These are phyloP conservation scores for Candida pseudoviswanathii DNA, from an alignment of 1,139 yeast genomes.

Conservation along the genomic window DNA sequence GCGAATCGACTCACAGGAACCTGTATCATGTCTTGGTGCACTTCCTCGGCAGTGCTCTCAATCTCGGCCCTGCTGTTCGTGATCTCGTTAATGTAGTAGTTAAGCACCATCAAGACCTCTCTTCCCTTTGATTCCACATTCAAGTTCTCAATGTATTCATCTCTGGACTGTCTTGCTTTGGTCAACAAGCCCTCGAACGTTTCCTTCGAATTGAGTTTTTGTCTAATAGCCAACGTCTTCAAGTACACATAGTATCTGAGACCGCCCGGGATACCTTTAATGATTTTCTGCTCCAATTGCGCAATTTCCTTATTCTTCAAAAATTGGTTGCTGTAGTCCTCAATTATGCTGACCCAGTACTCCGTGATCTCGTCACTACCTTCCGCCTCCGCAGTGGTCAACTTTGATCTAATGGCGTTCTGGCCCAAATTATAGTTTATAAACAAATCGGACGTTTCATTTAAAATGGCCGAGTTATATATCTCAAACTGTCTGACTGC, in stretches of 20 bases:
- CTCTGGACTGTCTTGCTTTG: constrained; percentile 26
- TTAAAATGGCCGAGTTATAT: constrained; percentile 35
- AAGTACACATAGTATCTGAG: constrained; percentile 36
- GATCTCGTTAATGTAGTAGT: constrained; percentile 33
- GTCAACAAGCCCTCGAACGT: constrained; percentile 33
- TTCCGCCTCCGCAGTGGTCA: constrained; percentile 9
- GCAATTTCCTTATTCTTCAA: constrained; percentile 21
- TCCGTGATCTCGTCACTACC: constrained; percentile 12
- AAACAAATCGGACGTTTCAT: constrained; percentile 39
- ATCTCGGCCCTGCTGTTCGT: constrained; percentile 5
- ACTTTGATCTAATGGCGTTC: constrained; percentile 12
- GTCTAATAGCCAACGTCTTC: constrained; percentile 35
- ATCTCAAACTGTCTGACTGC: constrained; percentile 36
- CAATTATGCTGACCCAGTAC: constrained; percentile 29
- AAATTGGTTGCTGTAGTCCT: constrained; percentile 24
- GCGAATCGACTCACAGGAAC: constrained; percentile 21
- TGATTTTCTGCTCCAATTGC: constrained; percentile 29
- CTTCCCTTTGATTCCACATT: constrained; percentile 22
- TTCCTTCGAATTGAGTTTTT: constrained; percentile 31
- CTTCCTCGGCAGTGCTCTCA: constrained; percentile 4
- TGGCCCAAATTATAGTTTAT: constrained; percentile 13
- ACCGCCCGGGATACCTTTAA: constrained; percentile 35
- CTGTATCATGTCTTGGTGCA: constrained; percentile 1
- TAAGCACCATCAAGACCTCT: constrained; percentile 36
- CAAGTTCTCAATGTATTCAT: constrained; percentile 24